Conservation (phyloP, 148 eudicot genomes). For the Arbutus unedo region DNA sequence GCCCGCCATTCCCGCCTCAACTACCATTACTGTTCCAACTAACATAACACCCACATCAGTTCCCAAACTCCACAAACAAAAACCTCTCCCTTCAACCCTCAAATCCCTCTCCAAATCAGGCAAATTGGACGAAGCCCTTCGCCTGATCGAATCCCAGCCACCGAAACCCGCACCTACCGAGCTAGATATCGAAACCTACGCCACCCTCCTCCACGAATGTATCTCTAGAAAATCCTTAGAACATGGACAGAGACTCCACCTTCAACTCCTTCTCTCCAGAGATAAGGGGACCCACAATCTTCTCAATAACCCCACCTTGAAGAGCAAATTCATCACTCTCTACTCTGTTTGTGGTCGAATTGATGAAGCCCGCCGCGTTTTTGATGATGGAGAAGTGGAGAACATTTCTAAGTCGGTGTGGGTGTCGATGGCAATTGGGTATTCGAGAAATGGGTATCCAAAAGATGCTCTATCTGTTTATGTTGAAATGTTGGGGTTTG, state of each 20-base stretch:
- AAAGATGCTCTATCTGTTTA: constrained; percentile 33
- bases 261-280: constrained; percentile 26
- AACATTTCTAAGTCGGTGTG: constrained; percentile 24
- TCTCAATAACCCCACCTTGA: neutral
- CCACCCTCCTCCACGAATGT: constrained; percentile 35
- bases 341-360: constrained; percentile 35
- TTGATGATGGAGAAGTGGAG: constrained; percentile 20
- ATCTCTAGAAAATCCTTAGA: constrained; percentile 32
- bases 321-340: constrained; percentile 25
- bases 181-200: constrained; percentile 25
- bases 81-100: constrained; percentile 25
- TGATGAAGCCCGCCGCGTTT: constrained; percentile 33
- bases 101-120: constrained; percentile 29
- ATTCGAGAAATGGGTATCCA: constrained; percentile 28
- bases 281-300: neutral
- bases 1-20: constrained; percentile 26
- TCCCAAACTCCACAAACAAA: constrained; percentile 8
- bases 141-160: constrained; percentile 25
- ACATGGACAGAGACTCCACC: constrained; percentile 37
- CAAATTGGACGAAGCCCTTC: constrained; percentile 29
- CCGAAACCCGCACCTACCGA: neutral
- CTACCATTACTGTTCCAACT: constrained; percentile 15
- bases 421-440: constrained; percentile 48
- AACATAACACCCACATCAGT: constrained; percentile 24
- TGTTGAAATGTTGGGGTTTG: constrained; percentile 29